Base-by-base conservation (phyloP, 2,329 filamentous ascomycete species). In the Coniochaeta ligniaria region DNA sequence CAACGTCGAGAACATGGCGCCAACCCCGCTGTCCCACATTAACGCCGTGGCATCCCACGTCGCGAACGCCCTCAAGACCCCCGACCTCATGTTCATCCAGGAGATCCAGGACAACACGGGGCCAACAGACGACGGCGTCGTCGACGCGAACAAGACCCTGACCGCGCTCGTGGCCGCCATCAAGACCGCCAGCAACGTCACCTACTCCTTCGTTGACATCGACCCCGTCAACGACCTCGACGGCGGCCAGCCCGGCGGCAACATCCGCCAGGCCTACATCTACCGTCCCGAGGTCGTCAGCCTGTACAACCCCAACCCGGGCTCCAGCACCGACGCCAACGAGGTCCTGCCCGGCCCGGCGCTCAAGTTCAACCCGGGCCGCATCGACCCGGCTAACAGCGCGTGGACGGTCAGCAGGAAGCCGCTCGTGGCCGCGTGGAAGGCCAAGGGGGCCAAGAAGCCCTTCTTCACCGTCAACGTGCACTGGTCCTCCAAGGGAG, bases 391-490 rank as follows among this genome's bases (percentile, higher is more conserved):
- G 0, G 64, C 69, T 24, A 86, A 87, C 69, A 65, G 68, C 5
- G 86, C 84, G 0, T 91, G 85, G 83, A 74, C 73, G 3, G 74
- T 74, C 56, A 86, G 81, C 68, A 83, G 88, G 61, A 91, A 90
- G 75, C 88, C 88, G 2, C 75, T 91, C 0, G 85, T 79, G 0
- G 88, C 88, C 4, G 78, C 81, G 61, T 91, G 87, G 86, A 80
- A 83, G 67, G 79, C 84, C 0, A 78, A 81, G 61, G 79, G 78
- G 3, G 73, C 72, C 31, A 75, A 78, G 61, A 78, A 78, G 63
- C 68, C 73, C 0, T 86, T 91, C 73, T 91, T 89, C 72, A 90
- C 88, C 2, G 77, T 91, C 63, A 90, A 91, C 68, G 85, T 90
- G 43, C 88, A 91, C 74, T 85, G 84, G 67, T 79, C 78, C 0